A percentile compares a stretch with the other conserved stretches of the same genome.
phyloP scores from a whole-genome alignment of 148 eudicot species.

The Linanthus parryae region DNA sequence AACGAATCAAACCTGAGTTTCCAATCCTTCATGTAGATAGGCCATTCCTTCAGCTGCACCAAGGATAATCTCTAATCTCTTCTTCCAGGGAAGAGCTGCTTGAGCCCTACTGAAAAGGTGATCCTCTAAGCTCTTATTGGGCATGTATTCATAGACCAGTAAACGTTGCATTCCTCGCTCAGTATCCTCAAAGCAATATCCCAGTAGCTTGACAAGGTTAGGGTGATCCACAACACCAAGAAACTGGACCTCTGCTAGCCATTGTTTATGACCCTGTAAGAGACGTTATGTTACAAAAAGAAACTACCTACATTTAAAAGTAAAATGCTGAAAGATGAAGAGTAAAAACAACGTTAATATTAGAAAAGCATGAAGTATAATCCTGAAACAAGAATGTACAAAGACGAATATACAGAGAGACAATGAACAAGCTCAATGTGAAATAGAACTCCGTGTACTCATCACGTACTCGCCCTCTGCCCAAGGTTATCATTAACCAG shows the following conservation, averaged over 20 bases:
- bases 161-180: constrained; percentile 70
- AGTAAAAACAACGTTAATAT: not conserved
- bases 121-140: constrained; percentile 69
- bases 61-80: constrained; percentile 56
- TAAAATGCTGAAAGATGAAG: not conserved
- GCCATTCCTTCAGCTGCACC: constrained; percentile 88
- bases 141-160: constrained; percentile 83
- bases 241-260: constrained; percentile 89
- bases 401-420: too few relatives aligned
- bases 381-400: too few relatives aligned
- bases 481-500: too few relatives aligned
- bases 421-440: too few relatives aligned
- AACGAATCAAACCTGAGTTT: constrained; percentile 50
- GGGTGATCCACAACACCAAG: constrained; percentile 75
- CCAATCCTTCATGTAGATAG: constrained; percentile 73
- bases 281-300: not conserved
- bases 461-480: too few relatives aligned
- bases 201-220: constrained; percentile 76
- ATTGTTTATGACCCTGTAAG: constrained; percentile 71
- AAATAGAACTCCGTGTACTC: too few relatives aligned
- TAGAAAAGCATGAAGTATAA: too few relatives aligned
- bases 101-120: constrained; percentile 50
- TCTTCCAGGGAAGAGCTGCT: constrained; percentile 56
- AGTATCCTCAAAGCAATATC: constrained; percentile 67
- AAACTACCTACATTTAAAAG: not conserved